A percentile compares a stretch with the other conserved stretches of the same genome.
phyloP scores from a whole-genome alignment of 139 green algal genomes.

The Microglena sp. region DNA sequence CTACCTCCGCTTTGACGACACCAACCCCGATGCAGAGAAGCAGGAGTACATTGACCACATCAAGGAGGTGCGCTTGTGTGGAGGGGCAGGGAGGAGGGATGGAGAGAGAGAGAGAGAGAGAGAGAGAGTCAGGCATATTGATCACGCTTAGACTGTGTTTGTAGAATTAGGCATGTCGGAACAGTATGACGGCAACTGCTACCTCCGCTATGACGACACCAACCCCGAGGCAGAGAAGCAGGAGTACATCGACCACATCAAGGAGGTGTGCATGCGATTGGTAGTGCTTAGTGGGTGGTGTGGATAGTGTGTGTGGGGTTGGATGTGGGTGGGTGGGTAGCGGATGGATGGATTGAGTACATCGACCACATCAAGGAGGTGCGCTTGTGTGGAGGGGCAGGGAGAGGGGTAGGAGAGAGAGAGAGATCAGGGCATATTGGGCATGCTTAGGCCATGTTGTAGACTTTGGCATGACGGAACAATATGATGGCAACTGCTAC shows the following conservation, averaged over 20 bases:
- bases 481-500: conserved; percentile 79
- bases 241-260: conserved; percentile 97
- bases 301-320: background rate
- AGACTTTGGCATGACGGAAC: conserved; percentile 89
- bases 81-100: background rate
- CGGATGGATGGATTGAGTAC: no score
- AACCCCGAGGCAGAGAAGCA: conserved; percentile 96
- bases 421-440: background rate
- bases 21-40: conserved; percentile 97
- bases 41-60: conserved; percentile 98
- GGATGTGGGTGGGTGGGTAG: background rate
- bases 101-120: no score
- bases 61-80: conserved; percentile 7
- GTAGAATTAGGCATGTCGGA: conserved; percentile 88
- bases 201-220: conserved; percentile 47
- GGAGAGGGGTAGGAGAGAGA: background rate
- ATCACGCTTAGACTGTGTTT: background rate
- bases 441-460: background rate
- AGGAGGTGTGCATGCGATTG: no score
- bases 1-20: conserved; percentile 95
- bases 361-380: conserved; percentile 82
- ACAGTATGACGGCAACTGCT: conserved; percentile 54
- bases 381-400: background rate
- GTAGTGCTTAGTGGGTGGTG: no score
- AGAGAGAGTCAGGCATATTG: background rate